Conservation (phyloP, 495 filamentous ascomycete species). For the Filosporella fistucella region DNA sequence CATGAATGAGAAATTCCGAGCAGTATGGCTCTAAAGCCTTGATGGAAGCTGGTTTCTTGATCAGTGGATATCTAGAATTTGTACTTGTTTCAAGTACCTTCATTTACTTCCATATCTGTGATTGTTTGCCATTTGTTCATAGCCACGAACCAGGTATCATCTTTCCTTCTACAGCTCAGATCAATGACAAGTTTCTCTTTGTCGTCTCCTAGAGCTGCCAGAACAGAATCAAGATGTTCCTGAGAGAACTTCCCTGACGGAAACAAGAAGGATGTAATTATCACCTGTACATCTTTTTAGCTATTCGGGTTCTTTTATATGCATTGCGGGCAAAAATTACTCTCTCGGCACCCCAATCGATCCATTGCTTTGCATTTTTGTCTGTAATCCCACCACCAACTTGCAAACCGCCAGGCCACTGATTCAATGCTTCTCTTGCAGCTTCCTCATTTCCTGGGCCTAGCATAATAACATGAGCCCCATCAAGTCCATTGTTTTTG, state of each 20-base stretch:
- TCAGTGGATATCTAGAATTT: not conserved
- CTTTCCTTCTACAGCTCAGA: conserved; percentile 77
- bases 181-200: conserved; percentile 86
- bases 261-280: conserved; percentile 78
- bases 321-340: too few relatives aligned
- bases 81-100: conserved; percentile 52
- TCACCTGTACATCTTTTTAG: conserved; percentile 70
- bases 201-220: conserved; percentile 65
- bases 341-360: conserved; percentile 85
- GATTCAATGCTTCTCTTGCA: conserved; percentile 65
- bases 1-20: conserved; percentile 94
- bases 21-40: conserved; percentile 78
- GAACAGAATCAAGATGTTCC: conserved; percentile 63
- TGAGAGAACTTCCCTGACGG: conserved; percentile 76
- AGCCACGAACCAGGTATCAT: conserved; percentile 80
- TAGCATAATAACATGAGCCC: conserved; percentile 94
- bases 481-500: conserved; percentile 61
- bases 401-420: conserved; percentile 77
- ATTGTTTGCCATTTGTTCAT: conserved; percentile 99
- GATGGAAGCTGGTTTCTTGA: conserved; percentile 60
- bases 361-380: conserved; percentile 78
- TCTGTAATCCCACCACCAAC: conserved; percentile 89
- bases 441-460: conserved; percentile 81
- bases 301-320: too few relatives aligned
- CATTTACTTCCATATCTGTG: conserved; percentile 88